phyloP scores from a whole-genome alignment of 2,329 filamentous ascomycete species.

The Arthrobotrys musiformis region DNA sequence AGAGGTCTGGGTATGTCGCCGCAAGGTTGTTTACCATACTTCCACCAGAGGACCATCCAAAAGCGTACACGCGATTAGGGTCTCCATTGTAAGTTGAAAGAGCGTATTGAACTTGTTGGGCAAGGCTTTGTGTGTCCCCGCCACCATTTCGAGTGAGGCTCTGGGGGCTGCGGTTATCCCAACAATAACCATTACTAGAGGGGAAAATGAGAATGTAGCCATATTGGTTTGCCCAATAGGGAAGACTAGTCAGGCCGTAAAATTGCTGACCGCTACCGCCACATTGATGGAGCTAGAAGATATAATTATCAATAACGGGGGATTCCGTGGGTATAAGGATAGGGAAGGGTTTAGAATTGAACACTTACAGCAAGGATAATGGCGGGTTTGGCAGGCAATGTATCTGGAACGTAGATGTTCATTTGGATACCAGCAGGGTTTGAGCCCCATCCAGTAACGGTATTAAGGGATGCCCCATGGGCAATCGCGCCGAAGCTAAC shows the following conservation, averaged over 20 bases:
- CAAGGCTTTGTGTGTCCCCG: constrained; percentile 63
- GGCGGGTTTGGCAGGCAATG: constrained; percentile 58
- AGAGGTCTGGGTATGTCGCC: constrained; percentile 67
- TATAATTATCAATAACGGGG: not conserved
- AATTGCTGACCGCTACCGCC: constrained; percentile 51
- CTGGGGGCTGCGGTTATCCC: constrained; percentile 45
- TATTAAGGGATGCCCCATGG: constrained; percentile 15
- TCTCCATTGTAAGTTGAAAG: constrained; percentile 61
- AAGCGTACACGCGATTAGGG: constrained; percentile 60
- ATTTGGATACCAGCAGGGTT: constrained; percentile 68
- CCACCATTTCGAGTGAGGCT: constrained; percentile 62
- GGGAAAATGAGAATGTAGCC: constrained; percentile 45
- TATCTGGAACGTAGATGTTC: constrained; percentile 66
- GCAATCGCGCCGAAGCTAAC: not conserved
- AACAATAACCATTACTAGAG: constrained; percentile 36
- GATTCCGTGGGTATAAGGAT: too few species aligned
- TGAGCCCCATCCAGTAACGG: constrained; percentile 62
- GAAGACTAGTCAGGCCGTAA: constrained; percentile 53
- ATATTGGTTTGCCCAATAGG: constrained; percentile 41
- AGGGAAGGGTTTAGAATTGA: not conserved
- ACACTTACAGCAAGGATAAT: constrained; percentile 58
- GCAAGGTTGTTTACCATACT: constrained; percentile 66
- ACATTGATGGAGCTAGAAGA: constrained; percentile 54
- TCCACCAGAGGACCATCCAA: constrained; percentile 61
- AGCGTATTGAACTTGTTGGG: constrained; percentile 63